These are phyloP conservation scores for Sarocladium strictum DNA, from an alignment of 2,329 filamentous ascomycete genomes.

Conservation along the genomic window DNA sequence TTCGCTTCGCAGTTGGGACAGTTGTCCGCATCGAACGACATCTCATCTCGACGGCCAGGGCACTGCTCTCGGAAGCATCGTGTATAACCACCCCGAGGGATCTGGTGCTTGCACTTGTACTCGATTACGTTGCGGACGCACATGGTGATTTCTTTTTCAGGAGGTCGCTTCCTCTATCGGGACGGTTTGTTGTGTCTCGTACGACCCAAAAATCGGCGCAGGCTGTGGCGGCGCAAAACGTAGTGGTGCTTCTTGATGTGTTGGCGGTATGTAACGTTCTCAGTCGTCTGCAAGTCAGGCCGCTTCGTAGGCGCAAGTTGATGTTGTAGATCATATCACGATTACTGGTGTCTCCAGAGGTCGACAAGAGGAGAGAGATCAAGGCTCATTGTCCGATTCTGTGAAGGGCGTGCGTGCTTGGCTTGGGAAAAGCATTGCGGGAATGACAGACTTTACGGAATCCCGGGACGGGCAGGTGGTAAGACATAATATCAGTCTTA, in stretches of 20 bases:
- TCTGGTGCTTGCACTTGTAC: conserved; percentile 30
- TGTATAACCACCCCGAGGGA: conserved; percentile 26
- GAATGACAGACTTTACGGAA: not conserved
- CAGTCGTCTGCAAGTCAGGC: not conserved
- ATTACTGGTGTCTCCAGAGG: not conserved
- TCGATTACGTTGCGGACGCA: conserved; percentile 27
- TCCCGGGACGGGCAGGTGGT: not conserved
- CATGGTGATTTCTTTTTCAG: conserved; percentile 20
- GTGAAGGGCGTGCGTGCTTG: not conserved
- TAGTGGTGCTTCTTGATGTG: not conserved
- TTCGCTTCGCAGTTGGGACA: conserved; percentile 28
- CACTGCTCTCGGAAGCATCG: conserved; percentile 28
- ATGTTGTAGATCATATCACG: conserved; percentile 18
- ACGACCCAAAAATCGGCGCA: not conserved
- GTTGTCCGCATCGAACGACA: conserved; percentile 22
- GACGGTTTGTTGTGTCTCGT: not conserved
- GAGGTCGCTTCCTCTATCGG: conserved; percentile 11
- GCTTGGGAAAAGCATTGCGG: not conserved
- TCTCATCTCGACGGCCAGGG: conserved; percentile 23
- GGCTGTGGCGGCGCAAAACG: not conserved
- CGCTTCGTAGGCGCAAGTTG: conserved; percentile 17
- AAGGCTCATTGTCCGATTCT: not conserved
- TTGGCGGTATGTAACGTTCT: not conserved
- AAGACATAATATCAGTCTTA: conserved; percentile 3
- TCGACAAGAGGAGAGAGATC: not conserved